Percentiles rank a stretch among this genome's conserved stretches.
Evolutionary conservation across 2,329 filamentous ascomycete species (phyloP).

Genomic region (Exophiala spinifera): DNA sequence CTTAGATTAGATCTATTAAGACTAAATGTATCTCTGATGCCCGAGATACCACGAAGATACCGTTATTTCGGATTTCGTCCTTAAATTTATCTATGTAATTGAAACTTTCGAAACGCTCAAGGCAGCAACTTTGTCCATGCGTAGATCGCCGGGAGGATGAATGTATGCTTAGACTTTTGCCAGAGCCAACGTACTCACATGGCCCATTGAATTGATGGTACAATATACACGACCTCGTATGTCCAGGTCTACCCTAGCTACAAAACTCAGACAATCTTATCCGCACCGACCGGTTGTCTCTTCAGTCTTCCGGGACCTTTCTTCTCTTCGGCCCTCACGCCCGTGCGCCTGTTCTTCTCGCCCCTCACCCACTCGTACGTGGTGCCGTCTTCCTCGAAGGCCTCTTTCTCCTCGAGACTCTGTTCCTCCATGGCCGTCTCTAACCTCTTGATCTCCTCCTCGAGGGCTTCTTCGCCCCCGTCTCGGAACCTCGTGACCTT

Average conservation of each 20-base stretch:
- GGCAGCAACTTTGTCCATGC: too few relatives aligned
- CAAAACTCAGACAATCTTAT: constrained; percentile 13
- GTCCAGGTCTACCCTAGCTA: neutral
- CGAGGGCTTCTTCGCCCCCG: constrained; percentile 64
- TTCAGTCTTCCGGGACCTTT: constrained; percentile 24
- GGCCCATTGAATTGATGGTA: neutral
- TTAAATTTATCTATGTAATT: too few relatives aligned
- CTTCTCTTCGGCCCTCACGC: constrained; percentile 26
- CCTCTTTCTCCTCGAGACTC: constrained; percentile 35
- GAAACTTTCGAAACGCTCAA: too few relatives aligned
- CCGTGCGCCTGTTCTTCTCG: constrained; percentile 27
- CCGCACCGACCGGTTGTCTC: constrained; percentile 22
- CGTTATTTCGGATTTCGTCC: too few relatives aligned
- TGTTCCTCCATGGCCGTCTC: constrained; percentile 55
- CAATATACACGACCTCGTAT: neutral
- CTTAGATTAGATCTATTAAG: too few relatives aligned
- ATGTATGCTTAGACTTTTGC: too few relatives aligned
- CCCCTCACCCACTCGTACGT: constrained; percentile 28
- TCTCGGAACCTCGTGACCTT: constrained; percentile 78
- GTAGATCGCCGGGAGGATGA: too few relatives aligned
- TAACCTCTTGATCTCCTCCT: constrained; percentile 54
- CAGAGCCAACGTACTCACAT: neutral
- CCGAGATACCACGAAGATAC: too few relatives aligned
- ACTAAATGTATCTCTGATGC: too few relatives aligned
- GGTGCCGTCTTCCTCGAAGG: constrained; percentile 27